Percentiles rank a stretch among this genome's conserved stretches.
Evolutionary conservation across 805 yeast species (phyloP).

Genomic region (Nakazawaea ambrosiae): DNA sequence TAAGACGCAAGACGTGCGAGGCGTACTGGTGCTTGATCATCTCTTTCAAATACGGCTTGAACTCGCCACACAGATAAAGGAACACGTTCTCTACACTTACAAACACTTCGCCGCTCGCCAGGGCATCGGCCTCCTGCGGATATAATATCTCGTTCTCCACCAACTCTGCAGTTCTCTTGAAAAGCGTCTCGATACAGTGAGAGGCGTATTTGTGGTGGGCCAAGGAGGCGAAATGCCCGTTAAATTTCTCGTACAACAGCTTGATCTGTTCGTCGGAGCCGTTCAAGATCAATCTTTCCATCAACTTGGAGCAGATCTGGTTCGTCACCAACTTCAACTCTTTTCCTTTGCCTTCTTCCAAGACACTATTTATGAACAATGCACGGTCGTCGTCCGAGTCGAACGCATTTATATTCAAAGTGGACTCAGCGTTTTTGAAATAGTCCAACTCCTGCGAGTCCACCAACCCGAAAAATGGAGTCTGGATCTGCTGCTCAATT

Average conservation of each 20-base stretch:
- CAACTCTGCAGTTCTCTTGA: slow-evolving; percentile 67
- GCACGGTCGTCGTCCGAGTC: slow-evolving; percentile 63
- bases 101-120: slow-evolving; percentile 26
- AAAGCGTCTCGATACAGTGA: slow-evolving; percentile 83
- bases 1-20: slow-evolving; percentile 75
- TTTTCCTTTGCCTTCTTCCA: slow-evolving; percentile 82
- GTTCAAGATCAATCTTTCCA: slow-evolving; percentile 72
- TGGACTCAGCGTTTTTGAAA: slow-evolving; percentile 87
- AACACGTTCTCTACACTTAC: slow-evolving; percentile 64
- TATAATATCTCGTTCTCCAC: slow-evolving; percentile 65
- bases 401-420: slow-evolving; percentile 75
- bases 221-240: slow-evolving; percentile 68
- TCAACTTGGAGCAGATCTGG: slow-evolving; percentile 87
- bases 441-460: slow-evolving; percentile 82
- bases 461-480: slow-evolving; percentile 77
- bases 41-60: slow-evolving; percentile 48
- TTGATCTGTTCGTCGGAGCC: slow-evolving; percentile 63
- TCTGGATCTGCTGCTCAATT: slow-evolving; percentile 11
- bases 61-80: slow-evolving; percentile 56
- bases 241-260: slow-evolving; percentile 56
- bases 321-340: slow-evolving; percentile 89
- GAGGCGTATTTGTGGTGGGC: slow-evolving; percentile 88
- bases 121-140: slow-evolving; percentile 26
- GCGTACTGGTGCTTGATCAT: slow-evolving; percentile 77
- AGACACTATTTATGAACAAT: slow-evolving; percentile 68